Evolutionary conservation across 2,329 filamentous ascomycete species (phyloP), one percentile per base, ranked within the genome.

Genomic region (Trichocomaceae sp.): DNA sequence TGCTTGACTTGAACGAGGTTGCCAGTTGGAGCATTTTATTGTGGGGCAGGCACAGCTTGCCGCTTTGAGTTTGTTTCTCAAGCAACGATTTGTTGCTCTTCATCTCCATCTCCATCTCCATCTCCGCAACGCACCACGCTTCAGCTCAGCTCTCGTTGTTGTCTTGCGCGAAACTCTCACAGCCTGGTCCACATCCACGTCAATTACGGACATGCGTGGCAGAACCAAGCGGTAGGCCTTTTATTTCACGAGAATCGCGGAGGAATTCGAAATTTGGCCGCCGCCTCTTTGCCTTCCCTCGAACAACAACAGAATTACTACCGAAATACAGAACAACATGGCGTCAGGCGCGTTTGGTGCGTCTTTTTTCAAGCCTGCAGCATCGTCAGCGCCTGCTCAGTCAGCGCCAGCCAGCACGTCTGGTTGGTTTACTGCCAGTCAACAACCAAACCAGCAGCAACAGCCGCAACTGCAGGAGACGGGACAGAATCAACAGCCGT

Each of bases 401-500:
- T 61, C 66, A 44, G 53, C 62, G 12, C 55, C 63, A 13, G 56
- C 65, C 3, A 66, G 61, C 47, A 53, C 62, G 5, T 66, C 69
- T 23, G 64, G 57, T 44, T 60, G 63, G 50, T 63, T 64, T 49
- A 37, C 68, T 56, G 63, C 66, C 52, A 62, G 62, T 33, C 61
- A 61, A 46, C 61, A n/a, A 65, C 48, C 64, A 13, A 62, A 64
- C 47, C 66, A 68, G 54, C 66, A 68, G 54, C 64, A 64, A 58
- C 57, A 58, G 39, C 39, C 42, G 22, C 60, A 60, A 39, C 59
- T 61, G 48, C 65, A 64, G 13, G 52, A 63, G 45, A 56, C 69
- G 48, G 65, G 65, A 20, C 67, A 69, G 47, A 58, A 55, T 23
- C 64, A 66, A 37, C 58, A 61, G 31, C 65, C 63, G 47, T 46